phyloP scores from a whole-genome alignment of 805 yeast species.

The Nakazawaea molendinolei region DNA sequence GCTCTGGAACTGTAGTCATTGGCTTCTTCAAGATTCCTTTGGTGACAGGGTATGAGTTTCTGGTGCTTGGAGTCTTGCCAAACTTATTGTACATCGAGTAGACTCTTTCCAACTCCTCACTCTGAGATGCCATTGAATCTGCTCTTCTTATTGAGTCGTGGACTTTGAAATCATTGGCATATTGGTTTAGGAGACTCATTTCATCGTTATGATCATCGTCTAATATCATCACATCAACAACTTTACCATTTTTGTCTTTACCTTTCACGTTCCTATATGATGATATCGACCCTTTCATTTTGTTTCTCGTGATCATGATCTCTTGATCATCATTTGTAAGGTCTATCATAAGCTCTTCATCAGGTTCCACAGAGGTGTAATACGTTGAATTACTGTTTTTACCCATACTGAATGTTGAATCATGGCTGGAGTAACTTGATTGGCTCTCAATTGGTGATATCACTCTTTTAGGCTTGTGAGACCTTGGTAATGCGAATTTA shows the following conservation, averaged over 20 bases:
- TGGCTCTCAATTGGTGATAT: slow-evolving; percentile 7
- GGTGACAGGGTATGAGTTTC: no score
- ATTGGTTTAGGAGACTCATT: not conserved
- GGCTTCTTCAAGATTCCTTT: not conserved
- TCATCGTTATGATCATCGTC: slow-evolving; percentile 8
- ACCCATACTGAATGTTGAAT: slow-evolving; percentile 8
- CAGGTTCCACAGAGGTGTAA: slow-evolving; percentile 2
- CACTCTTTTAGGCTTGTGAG: not conserved
- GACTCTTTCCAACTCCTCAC: slow-evolving; percentile 6
- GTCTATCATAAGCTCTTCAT: slow-evolving; percentile 6
- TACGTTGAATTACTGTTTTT: slow-evolving; percentile 2
- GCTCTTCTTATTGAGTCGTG: slow-evolving; percentile 6
- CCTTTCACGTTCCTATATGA: slow-evolving; percentile 8
- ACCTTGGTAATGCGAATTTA: no score
- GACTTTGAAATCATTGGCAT: slow-evolving; percentile 7
- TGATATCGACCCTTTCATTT: slow-evolving; percentile 7
- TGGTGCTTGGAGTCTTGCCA: slow-evolving; percentile 2
- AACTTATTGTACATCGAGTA: slow-evolving; percentile 8
- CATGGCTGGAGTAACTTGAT: slow-evolving; percentile 11
- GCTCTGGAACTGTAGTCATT: not conserved
- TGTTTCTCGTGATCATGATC: slow-evolving; percentile 3
- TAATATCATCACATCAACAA: slow-evolving; percentile 2
- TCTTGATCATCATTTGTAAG: slow-evolving; percentile 8
- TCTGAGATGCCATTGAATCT: not conserved
- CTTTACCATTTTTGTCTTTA: slow-evolving; percentile 4